phyloP scores from a whole-genome alignment of 352 stramenopile species.

The Pythium dissotocum region DNA sequence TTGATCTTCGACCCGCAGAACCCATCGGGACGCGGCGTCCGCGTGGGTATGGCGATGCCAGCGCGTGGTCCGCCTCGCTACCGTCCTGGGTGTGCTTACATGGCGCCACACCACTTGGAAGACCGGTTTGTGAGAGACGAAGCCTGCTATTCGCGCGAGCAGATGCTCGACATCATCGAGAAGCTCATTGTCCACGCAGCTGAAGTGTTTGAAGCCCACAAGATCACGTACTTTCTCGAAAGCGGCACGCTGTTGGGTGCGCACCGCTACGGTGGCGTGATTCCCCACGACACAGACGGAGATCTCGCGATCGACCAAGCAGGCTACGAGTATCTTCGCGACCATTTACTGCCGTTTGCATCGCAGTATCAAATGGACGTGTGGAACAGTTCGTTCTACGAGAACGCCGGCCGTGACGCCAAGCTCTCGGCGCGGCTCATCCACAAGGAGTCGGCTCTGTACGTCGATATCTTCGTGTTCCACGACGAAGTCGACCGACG shows the following conservation, averaged over 20 bases:
- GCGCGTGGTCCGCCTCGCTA: slow-evolving; percentile 19
- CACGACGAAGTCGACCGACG: slow-evolving; percentile 14
- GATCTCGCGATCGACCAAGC: slow-evolving; percentile 30
- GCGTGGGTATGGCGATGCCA: slow-evolving; percentile 24
- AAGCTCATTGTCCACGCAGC: slow-evolving; percentile 10
- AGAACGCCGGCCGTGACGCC: slow-evolving; percentile 20
- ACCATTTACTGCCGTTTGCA: not conserved
- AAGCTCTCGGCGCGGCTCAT: slow-evolving; percentile 26
- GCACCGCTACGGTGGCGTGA: slow-evolving; percentile 32
- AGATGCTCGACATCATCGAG: slow-evolving; percentile 28
- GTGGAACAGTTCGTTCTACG: slow-evolving; percentile 21
- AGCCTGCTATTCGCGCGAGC: slow-evolving; percentile 18
- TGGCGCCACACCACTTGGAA: slow-evolving; percentile 22
- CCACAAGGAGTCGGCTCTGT: slow-evolving; percentile 30
- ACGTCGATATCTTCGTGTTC: slow-evolving; percentile 38
- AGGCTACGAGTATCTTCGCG: slow-evolving; percentile 17
- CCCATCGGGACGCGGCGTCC: not conserved
- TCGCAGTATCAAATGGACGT: not conserved
- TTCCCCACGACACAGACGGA: slow-evolving; percentile 29
- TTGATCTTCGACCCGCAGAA: not conserved
- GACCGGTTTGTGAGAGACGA: slow-evolving; percentile 16
- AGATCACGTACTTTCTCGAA: slow-evolving; percentile 36
- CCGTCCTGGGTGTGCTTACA: slow-evolving; percentile 17
- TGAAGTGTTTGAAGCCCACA: slow-evolving; percentile 20
- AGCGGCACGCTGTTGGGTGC: slow-evolving; percentile 35